Conservation (phyloP, 2,329 filamentous ascomycete species). For the Nigrospora sphaerica region DNA sequence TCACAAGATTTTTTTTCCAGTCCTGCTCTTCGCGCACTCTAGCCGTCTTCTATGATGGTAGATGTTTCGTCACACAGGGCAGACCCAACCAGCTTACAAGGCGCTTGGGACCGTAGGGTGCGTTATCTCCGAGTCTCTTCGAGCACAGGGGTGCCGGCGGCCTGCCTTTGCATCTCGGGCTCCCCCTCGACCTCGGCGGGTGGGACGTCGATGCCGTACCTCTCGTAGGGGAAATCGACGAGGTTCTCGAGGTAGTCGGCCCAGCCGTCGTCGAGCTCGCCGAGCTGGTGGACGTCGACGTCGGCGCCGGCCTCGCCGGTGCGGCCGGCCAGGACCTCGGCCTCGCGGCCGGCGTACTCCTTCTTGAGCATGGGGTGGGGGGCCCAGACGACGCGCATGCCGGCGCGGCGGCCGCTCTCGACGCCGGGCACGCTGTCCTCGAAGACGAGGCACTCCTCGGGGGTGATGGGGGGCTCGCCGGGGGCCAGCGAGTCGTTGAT, state of each 20-base stretch:
- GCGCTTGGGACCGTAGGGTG: too few relatives aligned
- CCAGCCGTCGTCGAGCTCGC: slow-evolving; percentile 54
- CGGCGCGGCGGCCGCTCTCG: slow-evolving; percentile 81
- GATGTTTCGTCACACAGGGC: too few relatives aligned
- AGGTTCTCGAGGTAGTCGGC: slow-evolving; percentile 45
- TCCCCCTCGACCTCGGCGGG: slow-evolving; percentile 33
- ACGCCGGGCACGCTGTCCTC: slow-evolving; percentile 93
- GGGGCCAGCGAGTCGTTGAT: slow-evolving; percentile 68
- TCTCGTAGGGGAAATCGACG: slow-evolving; percentile 49
- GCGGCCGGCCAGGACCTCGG: slow-evolving; percentile 74
- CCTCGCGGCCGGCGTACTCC: slow-evolving; percentile 71
- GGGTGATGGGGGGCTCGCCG: slow-evolving; percentile 59
- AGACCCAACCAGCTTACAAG: too few relatives aligned
- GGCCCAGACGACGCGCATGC: slow-evolving; percentile 92
- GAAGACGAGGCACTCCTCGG: slow-evolving; percentile 90
- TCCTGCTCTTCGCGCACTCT: too few relatives aligned
- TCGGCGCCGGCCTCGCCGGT: slow-evolving; percentile 58
- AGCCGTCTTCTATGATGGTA: too few relatives aligned
- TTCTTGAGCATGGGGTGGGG: slow-evolving; percentile 73
- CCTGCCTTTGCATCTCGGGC: slow-evolving; percentile 27
- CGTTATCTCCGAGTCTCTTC: too few relatives aligned
- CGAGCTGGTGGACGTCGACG: slow-evolving; percentile 47
- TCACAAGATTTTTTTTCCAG: too few relatives aligned
- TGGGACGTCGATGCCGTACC: slow-evolving; percentile 50
- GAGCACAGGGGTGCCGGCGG: too few relatives aligned